phyloP scores from a whole-genome alignment of 2,329 filamentous ascomycete genomes.

The Sclerotinia nivalis region DNA sequence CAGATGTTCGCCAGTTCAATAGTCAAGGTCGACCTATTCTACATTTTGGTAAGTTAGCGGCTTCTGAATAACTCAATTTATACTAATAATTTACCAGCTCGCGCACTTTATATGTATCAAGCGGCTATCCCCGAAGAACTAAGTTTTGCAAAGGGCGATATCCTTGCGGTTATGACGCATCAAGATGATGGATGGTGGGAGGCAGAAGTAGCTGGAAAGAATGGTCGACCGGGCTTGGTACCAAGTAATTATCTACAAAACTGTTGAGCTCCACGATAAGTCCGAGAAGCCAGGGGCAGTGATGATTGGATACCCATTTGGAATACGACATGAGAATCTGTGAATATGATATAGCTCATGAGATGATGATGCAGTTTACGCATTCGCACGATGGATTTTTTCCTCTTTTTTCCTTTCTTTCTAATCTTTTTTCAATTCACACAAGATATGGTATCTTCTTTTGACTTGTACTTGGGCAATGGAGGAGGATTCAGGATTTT shows the following conservation, averaged over 20 bases:
- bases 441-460: neutral
- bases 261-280: conserved; percentile 31
- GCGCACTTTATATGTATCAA: conserved; percentile 90
- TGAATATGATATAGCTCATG: conserved; percentile 14
- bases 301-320: conserved; percentile 1
- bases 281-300: neutral
- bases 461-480: neutral
- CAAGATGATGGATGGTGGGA: conserved; percentile 99
- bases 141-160: conserved; percentile 88
- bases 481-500: neutral
- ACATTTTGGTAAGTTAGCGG: conserved; percentile 78
- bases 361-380: conserved; percentile 8
- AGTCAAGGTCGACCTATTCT: conserved; percentile 83
- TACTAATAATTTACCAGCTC: conserved; percentile 57
- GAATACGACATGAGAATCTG: conserved; percentile 8
- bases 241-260: conserved; percentile 64
- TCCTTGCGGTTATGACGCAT: conserved; percentile 81
- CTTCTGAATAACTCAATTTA: conserved; percentile 12
- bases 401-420: neutral
- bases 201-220: conserved; percentile 79
- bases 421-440: neutral
- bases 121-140: conserved; percentile 95
- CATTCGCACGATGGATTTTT: neutral
- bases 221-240: conserved; percentile 61
- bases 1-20: conserved; percentile 79